Conservation (phyloP, 2,329 filamentous ascomycete species). For the Cylindrodendrum hubeiense region DNA sequence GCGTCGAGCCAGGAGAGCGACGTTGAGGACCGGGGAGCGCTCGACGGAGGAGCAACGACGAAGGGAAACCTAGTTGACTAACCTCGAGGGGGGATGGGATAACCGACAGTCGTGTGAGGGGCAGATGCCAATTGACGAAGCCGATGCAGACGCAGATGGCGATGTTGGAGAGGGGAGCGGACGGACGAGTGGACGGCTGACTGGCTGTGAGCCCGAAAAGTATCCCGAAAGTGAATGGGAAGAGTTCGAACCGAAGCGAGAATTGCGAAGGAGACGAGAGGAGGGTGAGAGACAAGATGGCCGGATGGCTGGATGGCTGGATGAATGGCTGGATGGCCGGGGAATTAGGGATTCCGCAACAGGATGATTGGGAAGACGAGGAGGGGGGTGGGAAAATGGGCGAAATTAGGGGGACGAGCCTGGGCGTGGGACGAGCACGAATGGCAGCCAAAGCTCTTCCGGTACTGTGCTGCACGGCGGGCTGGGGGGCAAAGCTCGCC, state of each 20-base stretch:
- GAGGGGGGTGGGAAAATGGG: slow-evolving; percentile 22
- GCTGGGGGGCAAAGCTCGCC: background rate
- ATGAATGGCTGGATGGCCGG: slow-evolving; percentile 31
- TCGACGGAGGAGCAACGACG: background rate
- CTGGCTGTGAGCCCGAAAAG: slow-evolving; percentile 20
- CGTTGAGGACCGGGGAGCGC: background rate
- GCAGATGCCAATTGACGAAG: slow-evolving; percentile 5
- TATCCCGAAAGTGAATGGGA: slow-evolving; percentile 29
- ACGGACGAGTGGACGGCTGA: slow-evolving; percentile 22
- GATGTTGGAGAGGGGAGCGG: background rate
- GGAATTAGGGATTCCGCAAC: slow-evolving; percentile 35
- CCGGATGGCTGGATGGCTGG: slow-evolving; percentile 25
- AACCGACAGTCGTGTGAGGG: background rate
- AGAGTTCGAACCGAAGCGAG: slow-evolving; percentile 27
- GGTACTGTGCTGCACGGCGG: slow-evolving; percentile 2
- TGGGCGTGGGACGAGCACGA: slow-evolving; percentile 16
- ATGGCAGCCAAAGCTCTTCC: background rate
- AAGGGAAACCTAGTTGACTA: slow-evolving; percentile 9
- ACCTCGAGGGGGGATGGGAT: slow-evolving; percentile 9
- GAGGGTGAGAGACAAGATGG: slow-evolving; percentile 24
- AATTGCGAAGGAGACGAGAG: slow-evolving; percentile 19
- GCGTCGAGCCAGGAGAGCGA: background rate
- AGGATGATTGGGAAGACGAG: slow-evolving; percentile 7
- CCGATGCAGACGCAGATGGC: background rate
- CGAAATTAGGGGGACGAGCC: slow-evolving; percentile 23